Evolutionary conservation across 2,329 filamentous ascomycete species (phyloP), one percentile per base, ranked within the genome.

Genomic region (Fusarium sp.): DNA sequence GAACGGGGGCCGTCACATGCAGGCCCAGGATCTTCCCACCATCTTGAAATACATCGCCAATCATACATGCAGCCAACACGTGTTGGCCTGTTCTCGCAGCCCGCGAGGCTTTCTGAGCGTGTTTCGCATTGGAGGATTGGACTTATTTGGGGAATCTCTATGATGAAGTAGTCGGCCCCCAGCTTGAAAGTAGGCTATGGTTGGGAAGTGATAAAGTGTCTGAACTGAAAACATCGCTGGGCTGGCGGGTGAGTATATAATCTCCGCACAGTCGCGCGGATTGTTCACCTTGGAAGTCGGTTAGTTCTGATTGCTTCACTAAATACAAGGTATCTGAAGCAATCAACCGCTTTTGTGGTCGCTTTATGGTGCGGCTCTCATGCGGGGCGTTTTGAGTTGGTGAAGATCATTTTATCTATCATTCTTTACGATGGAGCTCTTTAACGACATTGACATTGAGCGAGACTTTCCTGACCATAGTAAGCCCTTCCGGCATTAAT

Each of bases 31-130:
- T 61, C 40, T 41, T 30, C 41, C 46, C 69, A 62, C 64, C 71
- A 69, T 50, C 52, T 54, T 27, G 8, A 9, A 6, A 32, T n/a
- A 3, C 44, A 53, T 57, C 60, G 6, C 71, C 69, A 75, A 76
- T 75, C 64, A 73, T 17, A 9, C 37, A 26, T 42, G 33, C 46
- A 45, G 35, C 41, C 46, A 26, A 18, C 45, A 35, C 32, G 32
- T 40, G 52, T 49, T 56, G 62, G 53, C 67, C 68, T 38, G 14
- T 52, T 66, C 23, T 50, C 20, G 20, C 40, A 46, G 33, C 55
- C 52, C 60, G 40, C 48, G 42, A 73, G 67, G 67, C 52, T 65
- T 49, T 59, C 50, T 57, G 37, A 42, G 53, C n/a, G 20, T 52
- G 3, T 38, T 13, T 56, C 59, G 32, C 56, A 67, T 30, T 58